Evolutionary conservation across 2,329 filamentous ascomycete species (phyloP).

Genomic region (Fonsecaea multimorphosa): DNA sequence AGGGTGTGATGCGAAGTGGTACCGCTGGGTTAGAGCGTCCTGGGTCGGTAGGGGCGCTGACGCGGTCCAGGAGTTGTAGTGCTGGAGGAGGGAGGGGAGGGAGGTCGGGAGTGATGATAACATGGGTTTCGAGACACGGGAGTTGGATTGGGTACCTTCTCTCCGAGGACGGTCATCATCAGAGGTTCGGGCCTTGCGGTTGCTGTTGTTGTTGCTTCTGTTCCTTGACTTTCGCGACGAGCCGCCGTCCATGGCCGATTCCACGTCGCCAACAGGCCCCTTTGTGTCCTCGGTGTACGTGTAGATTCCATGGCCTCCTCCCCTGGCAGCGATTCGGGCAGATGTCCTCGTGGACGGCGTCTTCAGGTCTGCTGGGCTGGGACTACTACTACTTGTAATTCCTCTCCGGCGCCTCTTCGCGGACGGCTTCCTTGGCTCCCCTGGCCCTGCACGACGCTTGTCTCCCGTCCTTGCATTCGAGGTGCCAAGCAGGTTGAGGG

Average conservation of each 20-base stretch:
- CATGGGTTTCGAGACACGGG: neutral
- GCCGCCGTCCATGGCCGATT: conserved; percentile 12
- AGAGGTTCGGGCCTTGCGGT: neutral
- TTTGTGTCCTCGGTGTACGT: conserved; percentile 42
- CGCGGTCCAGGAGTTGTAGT: conserved; percentile 55
- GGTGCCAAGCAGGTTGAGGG: conserved; percentile 53
- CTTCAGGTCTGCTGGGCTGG: conserved; percentile 5
- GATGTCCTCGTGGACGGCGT: conserved; percentile 52
- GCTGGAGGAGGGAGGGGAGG: conserved; percentile 39
- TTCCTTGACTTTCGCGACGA: conserved; percentile 3
- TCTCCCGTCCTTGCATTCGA: neutral
- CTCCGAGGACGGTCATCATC: neutral
- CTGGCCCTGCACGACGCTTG: neutral
- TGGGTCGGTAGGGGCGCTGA: conserved; percentile 50
- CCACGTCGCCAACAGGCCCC: conserved; percentile 30
- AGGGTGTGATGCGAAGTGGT: conserved; percentile 55
- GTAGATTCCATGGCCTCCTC: conserved; percentile 43
- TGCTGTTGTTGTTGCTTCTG: neutral
- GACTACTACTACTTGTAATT: conserved; percentile 28
- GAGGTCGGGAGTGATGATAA: conserved; percentile 28
- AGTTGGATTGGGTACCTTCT: neutral
- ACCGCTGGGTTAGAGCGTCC: conserved; percentile 48
- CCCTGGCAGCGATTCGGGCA: conserved; percentile 54
- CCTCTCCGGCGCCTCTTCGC: conserved; percentile 53
- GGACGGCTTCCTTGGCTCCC: conserved; percentile 29